Conservation (phyloP, 345 rosid species). For the Hibiscus trionum region DNA sequence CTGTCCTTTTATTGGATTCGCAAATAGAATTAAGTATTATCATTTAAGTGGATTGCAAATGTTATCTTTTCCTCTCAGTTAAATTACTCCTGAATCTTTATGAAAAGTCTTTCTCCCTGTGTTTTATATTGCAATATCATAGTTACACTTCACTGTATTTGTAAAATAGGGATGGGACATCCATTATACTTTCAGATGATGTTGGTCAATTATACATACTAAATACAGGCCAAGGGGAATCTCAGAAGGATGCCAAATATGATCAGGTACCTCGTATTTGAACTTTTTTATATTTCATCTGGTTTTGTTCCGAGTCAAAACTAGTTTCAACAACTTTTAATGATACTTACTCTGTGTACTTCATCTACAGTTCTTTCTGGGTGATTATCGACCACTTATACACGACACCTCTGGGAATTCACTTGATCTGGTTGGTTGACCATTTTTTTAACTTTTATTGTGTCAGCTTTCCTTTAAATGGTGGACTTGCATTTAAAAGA, state of each 20-base stretch:
- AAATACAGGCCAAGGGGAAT: constrained; percentile 97
- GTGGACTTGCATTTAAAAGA: not conserved
- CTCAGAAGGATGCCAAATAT: constrained; percentile 86
- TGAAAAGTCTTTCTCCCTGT: not conserved
- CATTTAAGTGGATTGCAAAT: not conserved
- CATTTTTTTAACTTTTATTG: constrained; percentile 1
- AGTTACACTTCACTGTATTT: constrained; percentile 4
- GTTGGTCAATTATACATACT: constrained; percentile 89
- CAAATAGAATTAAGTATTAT: not conserved
- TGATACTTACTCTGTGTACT: constrained; percentile 12
- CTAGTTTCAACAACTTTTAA: not conserved
- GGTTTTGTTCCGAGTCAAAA: not conserved
- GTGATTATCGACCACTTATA: constrained; percentile 92
- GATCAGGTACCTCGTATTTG: constrained; percentile 61
- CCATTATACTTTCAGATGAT: constrained; percentile 95
- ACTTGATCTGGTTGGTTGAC: constrained; percentile 77
- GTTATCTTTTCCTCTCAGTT: not conserved
- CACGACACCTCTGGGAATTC: constrained; percentile 79
- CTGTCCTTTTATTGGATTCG: not conserved
- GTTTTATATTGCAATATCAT: not conserved
- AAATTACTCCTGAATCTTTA: not conserved
- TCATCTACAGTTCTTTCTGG: constrained; percentile 76
- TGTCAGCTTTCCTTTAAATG: constrained; percentile 2
- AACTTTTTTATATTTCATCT: constrained; percentile 5
- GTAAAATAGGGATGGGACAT: constrained; percentile 80